These are phyloP conservation scores for Starmerella scarabaei DNA, from an alignment of 805 yeast species.

Conservation along the genomic window DNA sequence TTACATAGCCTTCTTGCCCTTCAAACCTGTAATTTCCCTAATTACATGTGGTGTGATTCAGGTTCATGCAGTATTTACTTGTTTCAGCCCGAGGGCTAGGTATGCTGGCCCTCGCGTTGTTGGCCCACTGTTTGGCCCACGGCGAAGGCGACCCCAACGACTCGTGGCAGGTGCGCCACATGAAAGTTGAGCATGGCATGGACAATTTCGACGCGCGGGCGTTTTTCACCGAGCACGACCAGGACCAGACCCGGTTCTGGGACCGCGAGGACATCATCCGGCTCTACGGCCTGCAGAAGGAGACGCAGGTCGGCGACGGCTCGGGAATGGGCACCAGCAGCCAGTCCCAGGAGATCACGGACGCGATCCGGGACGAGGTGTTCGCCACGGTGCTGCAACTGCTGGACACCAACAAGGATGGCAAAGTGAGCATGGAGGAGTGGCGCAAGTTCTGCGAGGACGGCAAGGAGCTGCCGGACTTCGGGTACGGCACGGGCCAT, in stretches of 20 bases:
- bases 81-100: no score
- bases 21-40: no score
- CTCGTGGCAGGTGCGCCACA: slow-evolving; percentile 44
- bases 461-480: slow-evolving; percentile 76
- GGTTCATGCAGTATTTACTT: no score
- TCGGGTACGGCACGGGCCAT: slow-evolving; percentile 88
- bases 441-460: slow-evolving; percentile 47
- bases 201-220: slow-evolving; percentile 60
- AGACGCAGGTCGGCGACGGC: slow-evolving; percentile 70
- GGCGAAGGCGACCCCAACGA: slow-evolving; percentile 14
- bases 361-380: slow-evolving; percentile 41
- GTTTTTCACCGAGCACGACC: slow-evolving; percentile 73
- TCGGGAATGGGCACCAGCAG: slow-evolving; percentile 78
- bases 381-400: slow-evolving; percentile 41
- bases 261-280: slow-evolving; percentile 59
- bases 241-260: slow-evolving; percentile 38
- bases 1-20: no score
- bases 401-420: slow-evolving; percentile 56
- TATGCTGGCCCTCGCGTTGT: no score
- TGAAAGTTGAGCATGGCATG: slow-evolving; percentile 75
- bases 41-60: no score
- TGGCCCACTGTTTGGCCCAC: no score
- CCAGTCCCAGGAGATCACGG: slow-evolving; percentile 43
- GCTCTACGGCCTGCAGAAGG: slow-evolving; percentile 66
- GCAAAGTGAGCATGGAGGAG: slow-evolving; percentile 51